These are phyloP conservation scores for Mycena galericulata DNA, from an alignment of 768 basidiomycete species.

Conservation along the genomic window DNA sequence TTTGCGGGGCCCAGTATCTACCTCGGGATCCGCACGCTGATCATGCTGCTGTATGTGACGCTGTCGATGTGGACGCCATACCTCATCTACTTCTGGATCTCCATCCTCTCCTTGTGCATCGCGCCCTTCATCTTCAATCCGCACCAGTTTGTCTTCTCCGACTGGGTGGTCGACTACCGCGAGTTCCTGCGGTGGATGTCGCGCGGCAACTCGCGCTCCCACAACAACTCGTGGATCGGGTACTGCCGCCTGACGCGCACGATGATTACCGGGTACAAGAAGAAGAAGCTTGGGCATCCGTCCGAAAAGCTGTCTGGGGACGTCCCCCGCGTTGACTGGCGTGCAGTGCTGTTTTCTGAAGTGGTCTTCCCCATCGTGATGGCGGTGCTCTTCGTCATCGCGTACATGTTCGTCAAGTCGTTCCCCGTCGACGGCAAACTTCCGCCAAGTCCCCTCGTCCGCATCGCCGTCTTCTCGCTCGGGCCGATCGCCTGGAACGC, in stretches of 20 bases:
- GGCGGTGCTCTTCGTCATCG: constrained; percentile 88
- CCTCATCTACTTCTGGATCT: constrained; percentile 98
- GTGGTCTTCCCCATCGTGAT: constrained; percentile 87
- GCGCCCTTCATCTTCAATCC: constrained; percentile 99
- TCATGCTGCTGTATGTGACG: constrained; percentile 95
- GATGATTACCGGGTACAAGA: constrained; percentile 99
- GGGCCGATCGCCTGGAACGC: constrained; percentile 98
- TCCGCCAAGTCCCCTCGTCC: constrained; percentile 89
- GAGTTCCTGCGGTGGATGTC: constrained; percentile 99
- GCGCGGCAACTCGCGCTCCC: constrained; percentile 96
- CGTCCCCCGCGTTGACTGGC: constrained; percentile 95
- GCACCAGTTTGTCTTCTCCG: constrained; percentile 97
- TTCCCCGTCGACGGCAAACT: constrained; percentile 77
- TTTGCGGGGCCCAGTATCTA: constrained; percentile 99
- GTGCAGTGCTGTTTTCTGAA: constrained; percentile 88
- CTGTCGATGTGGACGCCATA: constrained; percentile 92
- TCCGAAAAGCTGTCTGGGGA: constrained; percentile 98
- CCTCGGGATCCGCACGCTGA: constrained; percentile 92
- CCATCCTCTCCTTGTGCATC: constrained; percentile 90
- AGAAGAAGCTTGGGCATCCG: constrained; percentile 95
- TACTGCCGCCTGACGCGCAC: constrained; percentile 98
- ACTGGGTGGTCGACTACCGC: constrained; percentile 96
- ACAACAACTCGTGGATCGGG: constrained; percentile 99
- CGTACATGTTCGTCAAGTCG: constrained; percentile 94
- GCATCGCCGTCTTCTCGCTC: constrained; percentile 92